phyloP scores from a whole-genome alignment of 108 stramenopile species.

The Nitzschia inconspicua region DNA sequence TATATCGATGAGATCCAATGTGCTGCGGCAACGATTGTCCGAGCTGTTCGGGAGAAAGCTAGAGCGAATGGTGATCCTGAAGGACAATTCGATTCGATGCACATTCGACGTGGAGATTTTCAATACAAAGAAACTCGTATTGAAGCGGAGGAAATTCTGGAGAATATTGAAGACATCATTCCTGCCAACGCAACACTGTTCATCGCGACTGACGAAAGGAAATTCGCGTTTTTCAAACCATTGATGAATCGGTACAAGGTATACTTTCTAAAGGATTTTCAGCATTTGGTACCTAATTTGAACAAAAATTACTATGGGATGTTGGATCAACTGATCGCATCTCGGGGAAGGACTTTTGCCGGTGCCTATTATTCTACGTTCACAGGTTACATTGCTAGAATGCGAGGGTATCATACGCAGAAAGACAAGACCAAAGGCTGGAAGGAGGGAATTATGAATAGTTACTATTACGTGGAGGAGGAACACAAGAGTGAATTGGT shows the following conservation, averaged over 20 bases:
- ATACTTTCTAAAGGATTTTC: conserved; percentile 78
- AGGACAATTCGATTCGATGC: conserved; percentile 76
- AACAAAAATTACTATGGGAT: conserved; percentile 87
- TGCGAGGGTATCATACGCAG: conserved; percentile 73
- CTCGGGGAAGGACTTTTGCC: conserved; percentile 64
- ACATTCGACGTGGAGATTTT: conserved; percentile 88
- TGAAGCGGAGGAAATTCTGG: conserved; percentile 29
- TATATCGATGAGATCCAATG: conserved; percentile 92
- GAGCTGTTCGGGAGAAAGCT: conserved; percentile 55
- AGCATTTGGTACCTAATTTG: conserved; percentile 53
- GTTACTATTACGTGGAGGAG: conserved; percentile 59
- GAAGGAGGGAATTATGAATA: conserved; percentile 46
- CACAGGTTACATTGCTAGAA: conserved; percentile 76
- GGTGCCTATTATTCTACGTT: conserved; percentile 83
- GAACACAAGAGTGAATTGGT: conserved; percentile 41
- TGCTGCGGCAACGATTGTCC: conserved; percentile 77
- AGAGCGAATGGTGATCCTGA: conserved; percentile 28
- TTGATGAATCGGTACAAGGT: conserved; percentile 64
- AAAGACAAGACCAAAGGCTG: conserved; percentile 57
- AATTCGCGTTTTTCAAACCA: conserved; percentile 76
- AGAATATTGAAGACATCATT: conserved; percentile 28
- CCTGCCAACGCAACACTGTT: conserved; percentile 49
- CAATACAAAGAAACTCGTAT: conserved; percentile 49
- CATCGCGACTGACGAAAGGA: conserved; percentile 82
- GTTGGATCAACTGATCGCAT: conserved; percentile 81